These are phyloP conservation scores for Heliamphora pulchella DNA, from an alignment of 179 eudicot species.

Conservation along the genomic window DNA sequence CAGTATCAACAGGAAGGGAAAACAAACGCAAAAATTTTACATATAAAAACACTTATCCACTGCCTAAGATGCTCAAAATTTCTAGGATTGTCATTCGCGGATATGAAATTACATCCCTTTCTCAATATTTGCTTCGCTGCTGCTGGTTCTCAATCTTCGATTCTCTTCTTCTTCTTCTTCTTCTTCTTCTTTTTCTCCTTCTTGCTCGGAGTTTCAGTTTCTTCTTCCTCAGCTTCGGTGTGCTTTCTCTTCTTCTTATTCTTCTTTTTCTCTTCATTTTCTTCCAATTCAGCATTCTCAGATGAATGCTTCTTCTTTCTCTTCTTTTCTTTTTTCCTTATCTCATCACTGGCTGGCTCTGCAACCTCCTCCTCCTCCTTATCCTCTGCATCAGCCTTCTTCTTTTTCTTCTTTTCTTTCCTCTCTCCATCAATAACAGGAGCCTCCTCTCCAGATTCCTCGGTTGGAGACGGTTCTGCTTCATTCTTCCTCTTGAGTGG, in stretches of 20 bases:
- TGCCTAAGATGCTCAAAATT: conserved; percentile 12
- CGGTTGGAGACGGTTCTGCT: conserved; percentile 2
- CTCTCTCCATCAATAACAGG: conserved; percentile 20
- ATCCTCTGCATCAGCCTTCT: conserved; percentile 29
- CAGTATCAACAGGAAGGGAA: neutral
- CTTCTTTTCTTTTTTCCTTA: conserved; percentile 43
- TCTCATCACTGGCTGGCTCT: conserved; percentile 28
- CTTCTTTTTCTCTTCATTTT: conserved; percentile 33
- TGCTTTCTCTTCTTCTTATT: conserved; percentile 53
- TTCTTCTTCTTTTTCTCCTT: conserved; percentile 72
- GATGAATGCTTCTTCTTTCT: conserved; percentile 56
- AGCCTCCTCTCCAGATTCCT: conserved; percentile 13
- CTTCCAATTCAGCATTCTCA: conserved; percentile 27
- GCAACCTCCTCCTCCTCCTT: conserved; percentile 23
- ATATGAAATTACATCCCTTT: no score
- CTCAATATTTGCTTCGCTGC: neutral
- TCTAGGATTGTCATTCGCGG: neutral
- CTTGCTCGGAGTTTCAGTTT: conserved; percentile 35
- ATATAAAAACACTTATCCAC: neutral
- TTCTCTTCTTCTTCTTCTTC: conserved; percentile 54
- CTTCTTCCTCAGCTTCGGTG: conserved; percentile 33
- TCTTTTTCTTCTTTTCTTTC: conserved; percentile 47
- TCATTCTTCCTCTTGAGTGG: conserved; percentile 18
- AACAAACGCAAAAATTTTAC: neutral
- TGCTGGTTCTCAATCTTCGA: conserved; percentile 25